Evolutionary conservation across 805 yeast species (phyloP), one percentile per base, ranked within the genome.

Genomic region (Saccharomyces jurei): DNA sequence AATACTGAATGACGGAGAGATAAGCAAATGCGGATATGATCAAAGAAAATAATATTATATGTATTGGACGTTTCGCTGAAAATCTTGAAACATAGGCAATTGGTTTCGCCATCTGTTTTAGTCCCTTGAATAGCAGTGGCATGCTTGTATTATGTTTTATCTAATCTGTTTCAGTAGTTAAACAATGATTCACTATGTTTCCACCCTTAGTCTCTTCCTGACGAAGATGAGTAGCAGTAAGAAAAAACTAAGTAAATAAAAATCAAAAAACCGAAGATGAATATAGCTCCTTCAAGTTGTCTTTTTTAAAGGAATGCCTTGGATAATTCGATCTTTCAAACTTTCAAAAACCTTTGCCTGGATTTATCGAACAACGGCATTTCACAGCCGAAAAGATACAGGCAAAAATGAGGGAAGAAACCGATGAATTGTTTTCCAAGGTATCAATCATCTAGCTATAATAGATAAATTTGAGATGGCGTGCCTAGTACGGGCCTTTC

Each of bases 51-150:
- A 89, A 81, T 52, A 91, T 83, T 53, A 89, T 80, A 71, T 91
- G 98, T 60, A 92, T 88, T 17, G 99, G 99, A 65, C 84, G 80
- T 56, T 81, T 80, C 13, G 96, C 94, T 52, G 92, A 81, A 25
- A 78, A 68, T 55, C 69, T 72, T 11, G 81, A 77, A 41, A 73
- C 54, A 55, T 74, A 74, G 49, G 87, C 86, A 52, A 82, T 62
- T 21, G 64, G 63, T 14, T 63, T 62, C 11, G 75, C 73, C 44
- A 69, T 53, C 13, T 58, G 63, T 52, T 62, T 65, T 58, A 71
- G 62, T 49, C 70, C 70, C 52, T 56, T 62, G 22, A 63, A 64
- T 13, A 71, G 52, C 50, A 65, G 53, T 26, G 66, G 63, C 69
- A 66, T 65, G 41, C 47, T 50, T 29, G 17, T 31, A 8, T 4